phyloP scores from a whole-genome alignment of 2,329 filamentous ascomycete species.

The Allantophomopsis cytisporea region DNA sequence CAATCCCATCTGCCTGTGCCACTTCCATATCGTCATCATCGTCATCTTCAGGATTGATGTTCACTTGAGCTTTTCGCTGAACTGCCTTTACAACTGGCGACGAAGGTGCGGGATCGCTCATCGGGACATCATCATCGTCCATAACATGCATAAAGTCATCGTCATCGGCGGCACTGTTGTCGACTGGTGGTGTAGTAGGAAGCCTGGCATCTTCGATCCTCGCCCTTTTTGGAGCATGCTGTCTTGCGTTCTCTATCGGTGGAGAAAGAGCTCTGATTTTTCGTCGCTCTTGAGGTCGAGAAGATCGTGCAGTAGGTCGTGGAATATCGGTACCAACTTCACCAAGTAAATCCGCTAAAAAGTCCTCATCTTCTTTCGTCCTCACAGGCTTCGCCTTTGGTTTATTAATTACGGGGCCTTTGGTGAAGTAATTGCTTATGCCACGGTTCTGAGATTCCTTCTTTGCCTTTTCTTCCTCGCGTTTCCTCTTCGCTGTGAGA shows the following conservation, averaged over 20 bases:
- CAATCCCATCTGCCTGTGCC: slow-evolving; percentile 58
- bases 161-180: slow-evolving; percentile 37
- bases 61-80: slow-evolving; percentile 50
- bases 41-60: slow-evolving; percentile 47
- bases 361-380: slow-evolving; percentile 79
- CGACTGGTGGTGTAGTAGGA: slow-evolving; percentile 29
- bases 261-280: slow-evolving; percentile 75
- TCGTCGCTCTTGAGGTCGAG: slow-evolving; percentile 60
- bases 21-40: slow-evolving; percentile 77
- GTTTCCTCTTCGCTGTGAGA: slow-evolving; percentile 63
- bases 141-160: slow-evolving; percentile 37
- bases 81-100: slow-evolving; percentile 74
- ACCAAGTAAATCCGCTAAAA: slow-evolving; percentile 70
- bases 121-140: slow-evolving; percentile 59
- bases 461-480: slow-evolving; percentile 75
- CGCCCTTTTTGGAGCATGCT: slow-evolving; percentile 39
- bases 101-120: slow-evolving; percentile 77
- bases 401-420: slow-evolving; percentile 50
- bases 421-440: slow-evolving; percentile 90
- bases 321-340: slow-evolving; percentile 74
- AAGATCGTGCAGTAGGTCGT: slow-evolving; percentile 41
- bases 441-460: slow-evolving; percentile 79
- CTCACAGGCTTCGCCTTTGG: slow-evolving; percentile 72
- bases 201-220: slow-evolving; percentile 36
- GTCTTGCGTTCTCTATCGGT: slow-evolving; percentile 36